Evolutionary conservation across 345 rosid species (phyloP).

Genomic region (Citrus maxima): DNA sequence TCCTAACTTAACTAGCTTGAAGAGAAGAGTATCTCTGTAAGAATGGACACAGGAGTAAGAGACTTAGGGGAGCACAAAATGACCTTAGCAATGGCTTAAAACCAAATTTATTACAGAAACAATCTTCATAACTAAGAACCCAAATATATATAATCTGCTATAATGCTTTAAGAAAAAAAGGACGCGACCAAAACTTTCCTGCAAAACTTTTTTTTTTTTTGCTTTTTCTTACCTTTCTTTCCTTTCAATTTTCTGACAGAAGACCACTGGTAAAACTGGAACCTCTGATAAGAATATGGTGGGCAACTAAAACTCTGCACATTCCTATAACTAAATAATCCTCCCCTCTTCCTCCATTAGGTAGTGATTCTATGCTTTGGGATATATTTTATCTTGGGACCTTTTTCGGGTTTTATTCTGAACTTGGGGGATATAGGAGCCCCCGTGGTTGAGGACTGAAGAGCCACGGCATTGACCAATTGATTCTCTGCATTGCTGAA

Average conservation of each 20-base stretch:
- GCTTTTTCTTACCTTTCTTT: neutral
- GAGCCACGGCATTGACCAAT: neutral
- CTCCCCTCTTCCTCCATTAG: conserved; percentile 9
- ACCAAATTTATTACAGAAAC: conserved; percentile 38
- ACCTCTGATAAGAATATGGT: conserved; percentile 56
- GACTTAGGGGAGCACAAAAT: neutral
- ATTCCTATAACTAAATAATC: conserved; percentile 27
- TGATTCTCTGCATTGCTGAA: conserved; percentile 24
- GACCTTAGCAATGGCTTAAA: conserved; percentile 14
- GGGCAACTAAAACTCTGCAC: conserved; percentile 38
- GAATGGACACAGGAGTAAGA: neutral
- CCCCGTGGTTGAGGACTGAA: conserved; percentile 19
- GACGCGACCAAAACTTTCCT: conserved; percentile 15
- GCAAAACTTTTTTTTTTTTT: conserved; percentile 15
- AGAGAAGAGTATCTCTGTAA: too few relatives aligned
- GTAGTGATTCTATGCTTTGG: conserved; percentile 56
- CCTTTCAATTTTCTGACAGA: conserved; percentile 34
- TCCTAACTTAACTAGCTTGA: too few relatives aligned
- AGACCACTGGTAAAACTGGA: conserved; percentile 66
- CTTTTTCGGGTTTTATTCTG: conserved; percentile 55
- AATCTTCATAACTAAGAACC: conserved; percentile 15
- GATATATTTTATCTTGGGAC: conserved; percentile 70
- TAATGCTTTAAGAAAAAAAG: conserved; percentile 11
- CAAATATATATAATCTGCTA: conserved; percentile 14
- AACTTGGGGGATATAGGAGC: conserved; percentile 34